A percentile compares a stretch with the other conserved stretches of the same genome.
Conservation (phyloP, 1,284 basidiomycete genomes). For the Melampsora americana region DNA sequence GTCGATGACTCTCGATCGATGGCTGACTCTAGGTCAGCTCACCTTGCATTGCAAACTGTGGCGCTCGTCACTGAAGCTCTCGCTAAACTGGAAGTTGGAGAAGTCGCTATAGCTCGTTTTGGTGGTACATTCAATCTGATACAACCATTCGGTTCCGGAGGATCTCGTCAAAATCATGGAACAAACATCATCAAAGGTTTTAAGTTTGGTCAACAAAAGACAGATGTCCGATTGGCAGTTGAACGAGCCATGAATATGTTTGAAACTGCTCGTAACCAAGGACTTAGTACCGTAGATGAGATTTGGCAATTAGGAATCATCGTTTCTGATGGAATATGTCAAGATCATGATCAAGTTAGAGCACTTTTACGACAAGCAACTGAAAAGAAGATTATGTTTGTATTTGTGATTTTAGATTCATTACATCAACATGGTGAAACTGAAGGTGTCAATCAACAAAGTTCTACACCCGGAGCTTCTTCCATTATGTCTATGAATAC, state of each 20-base stretch:
- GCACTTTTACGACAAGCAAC: constrained; percentile 78
- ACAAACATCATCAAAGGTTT: constrained; percentile 77
- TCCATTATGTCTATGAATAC: constrained; percentile 85
- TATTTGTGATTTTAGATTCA: constrained; percentile 94
- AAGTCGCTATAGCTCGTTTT: constrained; percentile 86
- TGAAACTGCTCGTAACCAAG: constrained; percentile 58
- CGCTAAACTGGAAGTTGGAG: constrained; percentile 87
- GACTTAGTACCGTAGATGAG: constrained; percentile 70
- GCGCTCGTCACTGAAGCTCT: constrained; percentile 88
- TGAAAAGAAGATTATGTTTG: constrained; percentile 89
- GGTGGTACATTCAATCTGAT: constrained; percentile 82
- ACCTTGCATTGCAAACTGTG: constrained; percentile 90
- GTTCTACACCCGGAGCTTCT: constrained; percentile 36
- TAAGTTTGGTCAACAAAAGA: constrained; percentile 84
- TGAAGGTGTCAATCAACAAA: background rate
- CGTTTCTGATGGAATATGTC: constrained; percentile 96
- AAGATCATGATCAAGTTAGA: constrained; percentile 83
- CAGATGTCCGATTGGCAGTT: constrained; percentile 82
- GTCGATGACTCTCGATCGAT: constrained; percentile 96
- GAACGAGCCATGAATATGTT: constrained; percentile 76
- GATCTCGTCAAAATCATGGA: constrained; percentile 68
- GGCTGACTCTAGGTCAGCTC: constrained; percentile 87
- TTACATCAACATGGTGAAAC: constrained; percentile 56
- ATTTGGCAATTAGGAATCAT: constrained; percentile 98
- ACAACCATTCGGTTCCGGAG: constrained; percentile 64